Percentiles rank a stretch among this genome's conserved stretches.
Evolutionary conservation across 2,329 filamentous ascomycete genomes (phyloP).

Genomic region (Verticillium longisporum): DNA sequence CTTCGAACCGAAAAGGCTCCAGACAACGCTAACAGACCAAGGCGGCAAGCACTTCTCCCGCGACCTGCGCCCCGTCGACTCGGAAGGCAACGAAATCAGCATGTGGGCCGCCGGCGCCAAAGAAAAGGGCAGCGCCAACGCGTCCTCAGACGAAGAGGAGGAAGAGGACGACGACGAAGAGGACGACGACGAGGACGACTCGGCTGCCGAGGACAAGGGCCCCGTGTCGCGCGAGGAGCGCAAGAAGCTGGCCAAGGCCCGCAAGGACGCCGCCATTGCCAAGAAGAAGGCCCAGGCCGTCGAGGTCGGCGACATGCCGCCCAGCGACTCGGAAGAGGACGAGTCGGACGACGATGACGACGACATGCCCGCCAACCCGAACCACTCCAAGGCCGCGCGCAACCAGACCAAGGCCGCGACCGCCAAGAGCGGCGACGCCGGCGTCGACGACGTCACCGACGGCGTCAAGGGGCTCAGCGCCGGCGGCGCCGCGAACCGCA

Average conservation of each 20-base stretch:
- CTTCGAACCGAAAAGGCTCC: no score
- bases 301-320: slow-evolving; percentile 79
- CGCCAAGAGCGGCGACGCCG: slow-evolving; percentile 2
- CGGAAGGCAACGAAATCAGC: slow-evolving; percentile 79
- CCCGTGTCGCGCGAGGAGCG: slow-evolving; percentile 75
- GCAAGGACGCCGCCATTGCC: slow-evolving; percentile 82
- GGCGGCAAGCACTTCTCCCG: slow-evolving; percentile 95
- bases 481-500: slow-evolving; percentile 30
- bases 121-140: slow-evolving; percentile 35
- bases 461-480: slow-evolving; percentile 49
- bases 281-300: slow-evolving; percentile 64
- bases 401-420: slow-evolving; percentile 41
- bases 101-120: slow-evolving; percentile 68
- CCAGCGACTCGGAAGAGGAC: slow-evolving; percentile 59
- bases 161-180: slow-evolving; percentile 46
- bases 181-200: slow-evolving; percentile 40
- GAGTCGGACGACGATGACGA: slow-evolving; percentile 30
- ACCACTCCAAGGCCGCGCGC: slow-evolving; percentile 73
- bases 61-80: slow-evolving; percentile 80
- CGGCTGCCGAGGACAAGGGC: slow-evolving; percentile 34
- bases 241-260: slow-evolving; percentile 78
- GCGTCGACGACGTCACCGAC: slow-evolving; percentile 32
- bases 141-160: slow-evolving; percentile 44
- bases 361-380: slow-evolving; percentile 76
- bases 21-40: slow-evolving; percentile 7